A percentile compares a stretch with the other conserved stretches of the same genome.
Evolutionary conservation across 2,329 filamentous ascomycete genomes (phyloP).

Genomic region (Alternaria panax): DNA sequence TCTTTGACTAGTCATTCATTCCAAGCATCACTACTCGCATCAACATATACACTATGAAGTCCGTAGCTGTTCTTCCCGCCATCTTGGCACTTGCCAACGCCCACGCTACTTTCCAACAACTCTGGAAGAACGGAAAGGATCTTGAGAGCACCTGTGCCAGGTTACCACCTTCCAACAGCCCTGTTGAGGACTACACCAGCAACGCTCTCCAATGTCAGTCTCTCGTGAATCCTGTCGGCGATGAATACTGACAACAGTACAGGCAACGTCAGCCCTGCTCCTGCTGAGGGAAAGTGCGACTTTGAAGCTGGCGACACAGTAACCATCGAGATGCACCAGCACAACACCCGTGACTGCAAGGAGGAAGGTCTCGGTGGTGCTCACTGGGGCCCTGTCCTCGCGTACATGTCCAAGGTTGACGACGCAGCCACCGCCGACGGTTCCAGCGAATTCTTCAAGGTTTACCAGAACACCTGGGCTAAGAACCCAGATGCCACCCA

Average conservation of each 20-base stretch:
- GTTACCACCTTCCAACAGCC: conserved; percentile 38
- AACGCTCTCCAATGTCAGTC: conserved; percentile 38
- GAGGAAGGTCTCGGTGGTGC: conserved; percentile 41
- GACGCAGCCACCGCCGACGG: conserved; percentile 55
- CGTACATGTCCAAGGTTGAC: conserved; percentile 55
- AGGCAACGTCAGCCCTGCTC: conserved; percentile 37
- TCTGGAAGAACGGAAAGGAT: conserved; percentile 42
- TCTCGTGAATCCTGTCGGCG: too few species aligned
- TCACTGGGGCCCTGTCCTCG: conserved; percentile 63
- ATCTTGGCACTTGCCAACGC: conserved; percentile 36
- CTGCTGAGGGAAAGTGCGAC: conserved; percentile 36
- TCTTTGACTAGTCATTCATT: conserved; percentile 27
- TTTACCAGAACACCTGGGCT: conserved; percentile 52
- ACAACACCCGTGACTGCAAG: conserved; percentile 31
- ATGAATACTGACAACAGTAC: background rate
- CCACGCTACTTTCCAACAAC: conserved; percentile 42
- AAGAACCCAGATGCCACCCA: conserved; percentile 44
- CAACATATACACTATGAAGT: conserved; percentile 31
- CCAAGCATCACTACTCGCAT: conserved; percentile 13
- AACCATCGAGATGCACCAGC: conserved; percentile 43
- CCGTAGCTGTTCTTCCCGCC: conserved; percentile 36
- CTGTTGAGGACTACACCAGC: conserved; percentile 40
- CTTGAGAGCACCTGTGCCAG: conserved; percentile 40
- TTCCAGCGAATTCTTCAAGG: conserved; percentile 60
- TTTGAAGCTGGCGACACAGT: conserved; percentile 38